Evolutionary conservation across 805 yeast genomes (phyloP).

Genomic region (Saccharomycopsis lassenensis): DNA sequence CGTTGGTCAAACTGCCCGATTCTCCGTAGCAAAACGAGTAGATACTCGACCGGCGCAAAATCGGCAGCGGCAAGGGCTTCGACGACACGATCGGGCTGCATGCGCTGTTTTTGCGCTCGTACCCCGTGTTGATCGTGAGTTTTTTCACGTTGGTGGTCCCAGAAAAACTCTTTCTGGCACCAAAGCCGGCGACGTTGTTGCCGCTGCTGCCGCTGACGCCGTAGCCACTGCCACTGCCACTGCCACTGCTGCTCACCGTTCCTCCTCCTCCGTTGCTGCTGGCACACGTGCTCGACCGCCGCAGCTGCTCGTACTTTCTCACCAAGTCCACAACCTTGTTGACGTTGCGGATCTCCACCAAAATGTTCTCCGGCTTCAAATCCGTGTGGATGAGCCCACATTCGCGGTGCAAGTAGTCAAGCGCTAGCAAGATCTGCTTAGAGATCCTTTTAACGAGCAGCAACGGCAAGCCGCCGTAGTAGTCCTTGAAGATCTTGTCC

Average conservation of each 20-base stretch:
- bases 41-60: slow-evolving; percentile 11
- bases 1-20: background rate
- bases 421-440: slow-evolving; percentile 60
- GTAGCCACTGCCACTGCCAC: too few species aligned
- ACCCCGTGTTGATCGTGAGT: too few species aligned
- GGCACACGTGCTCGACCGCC: too few species aligned
- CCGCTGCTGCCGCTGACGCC: too few species aligned
- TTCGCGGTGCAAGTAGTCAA: slow-evolving; percentile 61
- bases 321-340: slow-evolving; percentile 48
- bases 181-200: too few species aligned
- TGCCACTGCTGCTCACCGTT: too few species aligned
- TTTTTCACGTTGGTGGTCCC: too few species aligned
- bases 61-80: slow-evolving; percentile 18
- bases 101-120: too few species aligned
- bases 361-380: slow-evolving; percentile 62
- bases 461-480: slow-evolving; percentile 70
- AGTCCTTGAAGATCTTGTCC: slow-evolving; percentile 22
- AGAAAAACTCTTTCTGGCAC: too few species aligned
- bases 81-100: slow-evolving; percentile 10
- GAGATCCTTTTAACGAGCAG: slow-evolving; percentile 72
- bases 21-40: slow-evolving; percentile 17
- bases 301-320: too few species aligned
- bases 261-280: too few species aligned
- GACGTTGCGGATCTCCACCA: slow-evolving; percentile 75
- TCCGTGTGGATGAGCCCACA: slow-evolving; percentile 72